phyloP scores from a whole-genome alignment of 108 stramenopile genomes.

The Skeletonema tropicum region DNA sequence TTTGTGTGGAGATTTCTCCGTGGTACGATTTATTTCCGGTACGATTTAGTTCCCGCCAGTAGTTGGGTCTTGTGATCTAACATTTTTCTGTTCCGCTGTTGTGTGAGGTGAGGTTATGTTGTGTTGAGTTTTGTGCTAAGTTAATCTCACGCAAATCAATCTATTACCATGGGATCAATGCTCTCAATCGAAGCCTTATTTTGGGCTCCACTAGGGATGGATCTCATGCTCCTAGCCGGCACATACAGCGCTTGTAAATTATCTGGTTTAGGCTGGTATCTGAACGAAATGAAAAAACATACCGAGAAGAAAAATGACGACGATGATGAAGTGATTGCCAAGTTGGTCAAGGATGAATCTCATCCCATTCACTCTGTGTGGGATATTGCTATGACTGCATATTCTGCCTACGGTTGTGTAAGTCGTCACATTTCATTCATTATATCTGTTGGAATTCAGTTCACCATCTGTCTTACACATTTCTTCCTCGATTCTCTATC shows the following conservation, averaged over 20 bases:
- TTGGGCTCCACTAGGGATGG: slow-evolving; percentile 23
- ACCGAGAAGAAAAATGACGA: slow-evolving; percentile 15
- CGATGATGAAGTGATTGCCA: slow-evolving; percentile 7
- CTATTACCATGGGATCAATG: background rate
- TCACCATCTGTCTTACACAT: too few species aligned
- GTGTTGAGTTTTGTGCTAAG: background rate
- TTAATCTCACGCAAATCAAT: background rate
- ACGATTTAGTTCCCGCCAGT: too few species aligned
- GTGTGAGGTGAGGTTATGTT: too few species aligned
- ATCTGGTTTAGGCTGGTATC: slow-evolving; percentile 18
- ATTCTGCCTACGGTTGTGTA: slow-evolving; percentile 23
- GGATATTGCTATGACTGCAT: slow-evolving; percentile 35
- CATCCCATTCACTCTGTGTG: slow-evolving; percentile 33
- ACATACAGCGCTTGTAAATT: slow-evolving; percentile 14
- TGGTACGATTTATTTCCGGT: too few species aligned
- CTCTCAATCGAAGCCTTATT: slow-evolving; percentile 19
- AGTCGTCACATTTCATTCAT: background rate
- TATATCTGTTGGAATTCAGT: too few species aligned
- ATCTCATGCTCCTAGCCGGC: slow-evolving; percentile 19
- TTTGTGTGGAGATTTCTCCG: too few species aligned
- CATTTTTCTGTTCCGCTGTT: too few species aligned
- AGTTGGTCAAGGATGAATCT: background rate
- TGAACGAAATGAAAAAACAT: slow-evolving; percentile 4
- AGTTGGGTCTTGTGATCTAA: too few species aligned
- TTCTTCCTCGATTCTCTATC: too few species aligned